Base-by-base conservation (phyloP, 495 filamentous ascomycete species). In the Xylaria venustula region DNA sequence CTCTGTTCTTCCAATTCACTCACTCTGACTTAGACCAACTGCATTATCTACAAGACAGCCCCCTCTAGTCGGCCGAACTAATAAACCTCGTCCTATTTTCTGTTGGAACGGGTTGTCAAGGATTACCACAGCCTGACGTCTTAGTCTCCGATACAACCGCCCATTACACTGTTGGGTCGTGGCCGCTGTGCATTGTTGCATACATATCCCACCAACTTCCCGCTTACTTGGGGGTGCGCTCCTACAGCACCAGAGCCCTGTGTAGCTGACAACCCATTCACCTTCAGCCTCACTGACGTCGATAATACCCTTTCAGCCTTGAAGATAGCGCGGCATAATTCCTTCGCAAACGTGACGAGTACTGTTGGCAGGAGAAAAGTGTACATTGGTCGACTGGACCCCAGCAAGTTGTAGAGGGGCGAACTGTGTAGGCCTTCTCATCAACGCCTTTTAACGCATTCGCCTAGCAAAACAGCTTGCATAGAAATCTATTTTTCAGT, bases 1-100 rank as follows among this genome's bases (percentile, higher is more conserved):
- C 58, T 61, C 66, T 56, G 48, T 62, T 45, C 63, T 68, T 66
- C 65, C 66, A 66, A 65, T 71, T 66, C 60, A 48, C 40, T 55
- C 36, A 53, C 60, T 59, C 51, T 54, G n/a, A n/a, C n/a, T 57
- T 42, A 56, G 54, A 64, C 60, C 65, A 59, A 58, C 67, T 53
- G 19, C 4, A 48, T 28, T 44, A 40, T 49, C 55, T 8, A 23
- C 42, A 37, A 28, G 20, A 49, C 25, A 19, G 26, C 40, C 54
- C 14, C 20, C 5, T 25, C n/a, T 15, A 45, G 25, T n/a, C 46
- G 2, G 44, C 32, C 44, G n/a, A n/a, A n/a, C 12, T 17, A 19
- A 44, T 17, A 9, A 48, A 1, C 54, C 2, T 15, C 17, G 17
- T 46, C 20, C 17, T 7, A 14, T 58, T 50, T 40, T 6, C 30